Base-by-base conservation (phyloP, 164 flowering plant species). In the Kingdonia uniflora region DNA sequence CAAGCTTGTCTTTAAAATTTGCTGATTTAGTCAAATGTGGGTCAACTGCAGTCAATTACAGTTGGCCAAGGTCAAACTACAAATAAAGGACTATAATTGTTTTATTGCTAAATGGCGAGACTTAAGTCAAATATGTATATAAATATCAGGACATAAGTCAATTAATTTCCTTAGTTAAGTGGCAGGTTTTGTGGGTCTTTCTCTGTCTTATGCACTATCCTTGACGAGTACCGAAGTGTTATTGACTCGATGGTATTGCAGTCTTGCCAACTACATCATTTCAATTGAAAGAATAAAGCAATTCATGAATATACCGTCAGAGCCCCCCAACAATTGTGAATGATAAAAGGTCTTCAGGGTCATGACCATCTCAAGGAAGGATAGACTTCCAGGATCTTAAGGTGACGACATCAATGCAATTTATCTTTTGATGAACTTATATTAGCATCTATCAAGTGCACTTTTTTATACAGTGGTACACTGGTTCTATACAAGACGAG, bases 281-380 rank as follows among this genome's bases (percentile, higher is more conserved):
- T 91, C 96, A 1, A 84, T 83, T n/a, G 96, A 91, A 55, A 65
- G 97, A 50, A 81, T 91, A 57, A 83, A 85, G 51, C 96, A 91
- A 60, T 87, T 74, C 67, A 85, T 85, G 82, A 55, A 77, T 52
- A 67, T 91, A 26, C 81, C 87, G 20, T 52, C 82, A 15, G 96
- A 91, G 63, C 83, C 96, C 44, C 87, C 82, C 15, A n/a, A 81
- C 82, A 24, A 63, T 80, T 51, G 65, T 91, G 23, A 76, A 76
- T 26, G 75, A 69, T 33, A 76, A 62, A 0, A 77, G 86, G 51
- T 95, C 95, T 15, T 81, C 85, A 35, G 25, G 71, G 50, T 76
- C 83, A 6, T 91, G 97, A 96, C 96, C 97, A 19, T 63, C 64
- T 16, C 56, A 75, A 42, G 97, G 97, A 23, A 68, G 74, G 68